Conservation (phyloP, 2,329 filamentous ascomycete species). For the Passalora sequoiae region DNA sequence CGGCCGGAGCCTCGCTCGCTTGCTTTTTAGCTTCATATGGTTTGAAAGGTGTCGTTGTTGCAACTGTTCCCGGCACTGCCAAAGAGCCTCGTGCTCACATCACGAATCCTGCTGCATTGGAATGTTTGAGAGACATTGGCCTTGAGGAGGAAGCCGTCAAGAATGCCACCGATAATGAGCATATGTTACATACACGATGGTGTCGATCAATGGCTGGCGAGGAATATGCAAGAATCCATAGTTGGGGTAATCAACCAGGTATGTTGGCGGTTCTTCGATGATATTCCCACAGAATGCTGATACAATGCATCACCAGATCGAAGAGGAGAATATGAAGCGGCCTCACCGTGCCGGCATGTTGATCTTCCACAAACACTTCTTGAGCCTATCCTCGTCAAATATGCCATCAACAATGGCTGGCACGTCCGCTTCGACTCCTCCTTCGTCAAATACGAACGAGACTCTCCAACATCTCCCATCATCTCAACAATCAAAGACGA, state of each 20-base stretch:
- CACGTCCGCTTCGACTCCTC: slow-evolving; percentile 39
- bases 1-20: slow-evolving; percentile 33
- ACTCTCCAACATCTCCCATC: slow-evolving; percentile 24
- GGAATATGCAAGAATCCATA: slow-evolving; percentile 40
- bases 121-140: slow-evolving; percentile 44
- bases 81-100: slow-evolving; percentile 57
- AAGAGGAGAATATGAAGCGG: slow-evolving; percentile 39
- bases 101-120: slow-evolving; percentile 53
- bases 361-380: slow-evolving; percentile 43
- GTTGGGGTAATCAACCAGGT: slow-evolving; percentile 41
- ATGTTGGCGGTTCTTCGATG: background rate
- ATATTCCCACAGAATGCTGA: background rate
- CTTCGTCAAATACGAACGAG: slow-evolving; percentile 31
- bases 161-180: slow-evolving; percentile 32
- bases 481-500: slow-evolving; percentile 36
- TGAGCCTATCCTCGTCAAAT: slow-evolving; percentile 40
- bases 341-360: slow-evolving; percentile 39
- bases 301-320: slow-evolving; percentile 15
- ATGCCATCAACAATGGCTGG: slow-evolving; percentile 37
- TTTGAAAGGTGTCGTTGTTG: slow-evolving; percentile 52
- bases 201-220: slow-evolving; percentile 43
- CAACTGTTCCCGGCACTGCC: slow-evolving; percentile 46
- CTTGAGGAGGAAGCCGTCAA: slow-evolving; percentile 36
- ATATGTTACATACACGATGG: slow-evolving; percentile 42
- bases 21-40: slow-evolving; percentile 32